A percentile compares a stretch with the other conserved stretches of the same genome.
These are phyloP conservation scores for Cladobotryum mycophilum DNA, from an alignment of 2,329 filamentous ascomycete species.

Conservation along the genomic window DNA sequence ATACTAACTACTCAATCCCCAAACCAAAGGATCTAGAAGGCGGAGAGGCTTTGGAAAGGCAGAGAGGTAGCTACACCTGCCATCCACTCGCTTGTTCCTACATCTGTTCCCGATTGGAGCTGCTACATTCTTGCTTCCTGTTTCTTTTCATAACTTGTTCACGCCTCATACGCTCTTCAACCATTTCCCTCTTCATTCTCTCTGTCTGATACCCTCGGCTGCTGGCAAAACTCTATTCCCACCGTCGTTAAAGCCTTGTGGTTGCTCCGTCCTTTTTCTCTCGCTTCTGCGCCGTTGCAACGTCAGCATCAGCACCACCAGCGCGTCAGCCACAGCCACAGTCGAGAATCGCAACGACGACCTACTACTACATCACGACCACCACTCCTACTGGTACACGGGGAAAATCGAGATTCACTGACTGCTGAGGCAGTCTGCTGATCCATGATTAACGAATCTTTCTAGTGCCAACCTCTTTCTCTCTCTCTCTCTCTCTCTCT, in stretches of 20 bases:
- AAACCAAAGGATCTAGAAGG: background rate
- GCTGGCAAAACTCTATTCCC: no score
- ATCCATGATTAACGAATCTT: background rate
- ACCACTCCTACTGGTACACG: background rate
- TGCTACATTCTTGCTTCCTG: background rate
- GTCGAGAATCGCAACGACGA: conserved; percentile 1
- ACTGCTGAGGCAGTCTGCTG: conserved; percentile 1
- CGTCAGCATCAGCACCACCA: conserved; percentile 3
- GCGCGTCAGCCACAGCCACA: conserved; percentile 5
- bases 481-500: no score
- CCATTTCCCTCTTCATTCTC: background rate
- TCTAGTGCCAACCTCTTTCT: background rate
- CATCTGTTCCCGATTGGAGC: background rate
- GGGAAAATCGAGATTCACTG: background rate
- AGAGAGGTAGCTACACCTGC: background rate
- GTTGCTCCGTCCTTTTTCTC: background rate
- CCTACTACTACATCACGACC: conserved; percentile 6
- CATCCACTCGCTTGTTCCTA: background rate
- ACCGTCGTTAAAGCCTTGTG: background rate
- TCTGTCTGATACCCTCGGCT: background rate
- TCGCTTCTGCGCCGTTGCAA: background rate
- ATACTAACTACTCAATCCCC: background rate
- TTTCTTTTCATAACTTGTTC: background rate
- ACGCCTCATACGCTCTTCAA: no score
- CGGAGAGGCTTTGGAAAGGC: background rate